phyloP scores from a whole-genome alignment of 75 land plant genomes.

The Sequoia sempervirens region DNA sequence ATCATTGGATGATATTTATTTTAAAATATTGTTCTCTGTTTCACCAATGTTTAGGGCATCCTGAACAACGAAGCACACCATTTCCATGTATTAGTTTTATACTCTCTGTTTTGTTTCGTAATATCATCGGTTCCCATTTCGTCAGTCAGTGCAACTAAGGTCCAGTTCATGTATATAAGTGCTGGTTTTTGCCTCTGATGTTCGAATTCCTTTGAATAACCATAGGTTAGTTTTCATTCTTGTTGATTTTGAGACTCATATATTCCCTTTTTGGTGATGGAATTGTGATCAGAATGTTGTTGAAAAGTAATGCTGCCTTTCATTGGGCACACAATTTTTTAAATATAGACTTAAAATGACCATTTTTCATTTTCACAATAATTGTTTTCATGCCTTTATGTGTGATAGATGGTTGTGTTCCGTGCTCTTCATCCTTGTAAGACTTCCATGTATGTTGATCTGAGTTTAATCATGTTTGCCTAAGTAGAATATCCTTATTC shows the following conservation, averaged over 20 bases:
- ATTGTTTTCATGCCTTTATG: background rate
- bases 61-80: too few species aligned
- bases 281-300: background rate
- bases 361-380: background rate
- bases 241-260: background rate
- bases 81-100: too few species aligned
- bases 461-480: background rate
- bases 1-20: too few species aligned
- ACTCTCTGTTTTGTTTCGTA: too few species aligned
- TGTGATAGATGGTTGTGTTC: background rate
- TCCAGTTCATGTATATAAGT: background rate
- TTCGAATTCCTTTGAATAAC: background rate
- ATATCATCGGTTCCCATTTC: too few species aligned
- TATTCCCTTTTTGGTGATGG: background rate
- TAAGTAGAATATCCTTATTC: background rate
- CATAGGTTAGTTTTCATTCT: background rate
- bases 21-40: too few species aligned
- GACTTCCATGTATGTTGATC: background rate
- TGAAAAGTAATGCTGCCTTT: background rate
- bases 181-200: background rate
- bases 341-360: too few species aligned
- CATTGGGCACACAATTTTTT: background rate
- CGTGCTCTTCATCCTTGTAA: background rate
- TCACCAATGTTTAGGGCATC: too few species aligned
- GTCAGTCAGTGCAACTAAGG: background rate